phyloP scores from a whole-genome alignment of 768 basidiomycete species.

The Tubosaeta brunneosetosa region DNA sequence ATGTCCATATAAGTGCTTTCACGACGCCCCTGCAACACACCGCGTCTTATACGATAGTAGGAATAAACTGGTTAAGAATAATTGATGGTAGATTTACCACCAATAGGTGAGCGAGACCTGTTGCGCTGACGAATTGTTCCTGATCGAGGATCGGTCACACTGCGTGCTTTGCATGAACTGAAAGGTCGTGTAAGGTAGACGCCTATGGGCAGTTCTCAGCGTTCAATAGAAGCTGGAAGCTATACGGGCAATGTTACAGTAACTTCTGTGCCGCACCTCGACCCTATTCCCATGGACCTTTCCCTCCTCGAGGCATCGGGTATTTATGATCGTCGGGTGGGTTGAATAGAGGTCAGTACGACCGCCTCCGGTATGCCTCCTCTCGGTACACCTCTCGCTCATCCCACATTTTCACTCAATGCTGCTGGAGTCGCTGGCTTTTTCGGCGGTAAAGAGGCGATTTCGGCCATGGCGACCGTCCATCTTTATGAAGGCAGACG shows the following conservation, averaged over 20 bases:
- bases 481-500: slow-evolving; percentile 28
- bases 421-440: slow-evolving; percentile 32
- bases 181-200: neutral
- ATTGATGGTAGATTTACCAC: neutral
- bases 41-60: neutral
- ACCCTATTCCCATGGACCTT: neutral
- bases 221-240: neutral
- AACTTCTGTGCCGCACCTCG: neutral
- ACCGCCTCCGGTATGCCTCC: slow-evolving; percentile 7
- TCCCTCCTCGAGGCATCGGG: neutral
- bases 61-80: neutral
- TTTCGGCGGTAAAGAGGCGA: slow-evolving; percentile 35
- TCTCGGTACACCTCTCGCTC: slow-evolving; percentile 5
- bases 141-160: neutral
- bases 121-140: neutral
- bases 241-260: too few relatives aligned
- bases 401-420: slow-evolving; percentile 21
- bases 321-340: neutral
- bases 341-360: neutral
- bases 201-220: neutral
- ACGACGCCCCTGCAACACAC: neutral
- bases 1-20: neutral
- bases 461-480: slow-evolving; percentile 32
- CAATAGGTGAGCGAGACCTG: neutral
- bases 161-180: neutral